Evolutionary conservation across 306 rosid species (phyloP).

Genomic region (Sicyos edulis): DNA sequence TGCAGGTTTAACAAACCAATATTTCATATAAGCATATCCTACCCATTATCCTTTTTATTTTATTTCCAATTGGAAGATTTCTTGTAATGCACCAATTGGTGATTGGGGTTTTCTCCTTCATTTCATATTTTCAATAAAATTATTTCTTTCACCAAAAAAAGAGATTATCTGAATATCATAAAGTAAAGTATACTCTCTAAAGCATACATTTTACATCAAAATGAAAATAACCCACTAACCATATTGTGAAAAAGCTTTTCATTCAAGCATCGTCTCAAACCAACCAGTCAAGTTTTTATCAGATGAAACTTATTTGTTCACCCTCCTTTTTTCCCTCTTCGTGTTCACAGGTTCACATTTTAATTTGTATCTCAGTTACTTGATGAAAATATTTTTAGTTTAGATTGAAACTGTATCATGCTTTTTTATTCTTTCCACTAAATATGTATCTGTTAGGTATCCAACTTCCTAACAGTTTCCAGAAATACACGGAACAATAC

Average conservation of each 20-base stretch:
- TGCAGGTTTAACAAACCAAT: conserved; percentile 1
- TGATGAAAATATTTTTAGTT: not conserved
- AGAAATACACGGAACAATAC: no score
- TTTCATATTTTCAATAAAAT: no score
- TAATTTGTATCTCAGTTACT: not conserved
- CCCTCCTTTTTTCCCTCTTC: not conserved
- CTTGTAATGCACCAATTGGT: no score
- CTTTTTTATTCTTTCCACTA: not conserved
- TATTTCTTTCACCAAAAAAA: no score
- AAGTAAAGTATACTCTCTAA: not conserved
- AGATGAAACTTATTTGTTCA: not conserved
- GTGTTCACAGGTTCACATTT: not conserved
- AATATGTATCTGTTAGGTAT: not conserved
- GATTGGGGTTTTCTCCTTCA: no score
- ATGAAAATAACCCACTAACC: not conserved
- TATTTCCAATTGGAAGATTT: not conserved
- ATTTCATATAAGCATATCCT: not conserved
- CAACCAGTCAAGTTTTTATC: not conserved
- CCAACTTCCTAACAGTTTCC: no score
- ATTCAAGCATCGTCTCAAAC: not conserved
- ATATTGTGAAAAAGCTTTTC: not conserved
- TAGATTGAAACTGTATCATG: not conserved
- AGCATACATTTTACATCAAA: not conserved
- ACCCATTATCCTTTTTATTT: not conserved
- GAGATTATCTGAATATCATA: not conserved